Evolutionary conservation across 2,329 filamentous ascomycete genomes (phyloP), one percentile per base, ranked within the genome.

Genomic region (Biscogniauxia marginata): DNA sequence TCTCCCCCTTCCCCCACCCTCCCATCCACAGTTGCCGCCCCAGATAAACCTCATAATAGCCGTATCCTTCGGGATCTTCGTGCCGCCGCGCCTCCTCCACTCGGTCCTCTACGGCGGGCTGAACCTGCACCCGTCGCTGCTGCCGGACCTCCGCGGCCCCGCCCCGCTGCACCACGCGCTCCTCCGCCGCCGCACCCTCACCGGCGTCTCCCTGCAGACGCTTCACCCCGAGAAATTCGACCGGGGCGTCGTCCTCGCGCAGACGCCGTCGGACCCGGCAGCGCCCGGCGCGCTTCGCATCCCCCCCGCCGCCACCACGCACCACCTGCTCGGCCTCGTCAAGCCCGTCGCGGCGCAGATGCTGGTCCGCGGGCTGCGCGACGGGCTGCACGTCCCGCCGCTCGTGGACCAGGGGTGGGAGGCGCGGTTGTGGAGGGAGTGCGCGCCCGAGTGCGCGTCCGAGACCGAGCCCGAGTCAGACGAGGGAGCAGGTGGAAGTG

Each of bases 21-120:
- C 18, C n/a, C 43, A 8, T 34, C 23, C 46, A 21, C 30, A 30
- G 80, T 80, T 87, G 30, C 87, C 87, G 0, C 67, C 70, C 46
- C 68, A 77, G 3, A 85, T 86, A 63, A 92, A 97, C 71, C 78
- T 99, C 56, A 83, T 99, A 63, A 79, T 98, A 47, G 93, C 93
- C 49, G 95, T 98, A 4, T 98, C 95, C 0, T 99, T 98, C 74
- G 95, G 95, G 3, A 82, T 96, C 7, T 88, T 97, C 59, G 87
- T 99, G 1, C 95, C 95, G 0, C 80, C 82, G 0, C 82, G 91
- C 4, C 84, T 98, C 16, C 78, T 99, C 20, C 76, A 77, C 20
- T 75, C 75, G 1, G 84, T 89, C 21, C 84, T 83, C 65, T 96
- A 96, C 74, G 93, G 93, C 46, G 95, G 95, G 0, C 75, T 99